phyloP scores from a whole-genome alignment of 768 basidiomycete genomes.

The Trametes gibbosa region DNA sequence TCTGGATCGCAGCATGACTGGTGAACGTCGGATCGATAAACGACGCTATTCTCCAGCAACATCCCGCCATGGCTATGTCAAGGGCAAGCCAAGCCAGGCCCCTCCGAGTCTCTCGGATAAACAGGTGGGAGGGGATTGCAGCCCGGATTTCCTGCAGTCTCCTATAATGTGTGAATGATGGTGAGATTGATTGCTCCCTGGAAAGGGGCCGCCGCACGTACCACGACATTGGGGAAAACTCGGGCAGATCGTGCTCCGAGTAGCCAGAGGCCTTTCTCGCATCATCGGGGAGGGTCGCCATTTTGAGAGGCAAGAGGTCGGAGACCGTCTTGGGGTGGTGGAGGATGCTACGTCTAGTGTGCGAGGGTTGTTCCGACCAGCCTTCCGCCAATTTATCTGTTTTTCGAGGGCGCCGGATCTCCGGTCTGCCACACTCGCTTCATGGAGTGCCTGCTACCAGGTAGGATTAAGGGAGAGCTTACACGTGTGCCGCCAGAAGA shows the following conservation, averaged over 20 bases:
- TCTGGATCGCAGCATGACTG: slow-evolving; percentile 26
- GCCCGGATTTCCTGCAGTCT: slow-evolving; percentile 50
- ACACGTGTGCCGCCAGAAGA: slow-evolving; percentile 10
- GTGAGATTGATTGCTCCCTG: background rate
- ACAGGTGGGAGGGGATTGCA: slow-evolving; percentile 50
- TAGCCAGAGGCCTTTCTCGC: background rate
- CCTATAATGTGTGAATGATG: slow-evolving; percentile 13
- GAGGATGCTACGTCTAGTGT: background rate
- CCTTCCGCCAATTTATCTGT: slow-evolving; percentile 14
- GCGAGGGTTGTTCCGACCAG: background rate
- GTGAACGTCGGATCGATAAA: slow-evolving; percentile 45
- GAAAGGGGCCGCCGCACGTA: background rate
- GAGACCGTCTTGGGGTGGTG: background rate
- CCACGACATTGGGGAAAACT: slow-evolving; percentile 29
- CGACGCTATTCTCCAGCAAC: slow-evolving; percentile 46
- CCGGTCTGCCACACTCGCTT: slow-evolving; percentile 12
- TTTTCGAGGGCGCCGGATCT: slow-evolving; percentile 11
- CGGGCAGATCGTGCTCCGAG: slow-evolving; percentile 21
- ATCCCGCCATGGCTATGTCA: slow-evolving; percentile 44
- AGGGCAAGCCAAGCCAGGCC: slow-evolving; percentile 46
- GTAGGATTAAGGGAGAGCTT: background rate
- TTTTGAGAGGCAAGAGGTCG: background rate
- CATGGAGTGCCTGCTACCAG: slow-evolving; percentile 12
- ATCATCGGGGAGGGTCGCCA: background rate
- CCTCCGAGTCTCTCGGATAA: slow-evolving; percentile 47